A percentile compares a stretch with the other conserved stretches of the same genome.
Evolutionary conservation across 2,329 filamentous ascomycete species (phyloP).

Genomic region (Simplicillium sp.): DNA sequence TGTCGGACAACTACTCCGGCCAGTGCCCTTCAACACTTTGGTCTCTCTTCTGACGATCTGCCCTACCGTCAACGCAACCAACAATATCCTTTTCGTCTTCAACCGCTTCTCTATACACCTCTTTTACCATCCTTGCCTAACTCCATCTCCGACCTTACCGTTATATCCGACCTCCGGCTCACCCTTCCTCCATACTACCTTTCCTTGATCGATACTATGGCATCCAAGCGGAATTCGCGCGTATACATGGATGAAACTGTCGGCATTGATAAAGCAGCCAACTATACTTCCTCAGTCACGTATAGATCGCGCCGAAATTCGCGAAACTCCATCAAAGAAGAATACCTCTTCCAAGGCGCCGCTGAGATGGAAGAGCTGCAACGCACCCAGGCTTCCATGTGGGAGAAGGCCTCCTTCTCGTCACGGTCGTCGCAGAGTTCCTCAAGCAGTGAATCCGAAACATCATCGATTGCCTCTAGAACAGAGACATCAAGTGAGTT

Average conservation of each 20-base stretch:
- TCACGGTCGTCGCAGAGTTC: background rate
- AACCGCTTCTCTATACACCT: too few species aligned
- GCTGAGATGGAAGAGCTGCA: slow-evolving; percentile 15
- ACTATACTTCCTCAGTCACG: slow-evolving; percentile 10
- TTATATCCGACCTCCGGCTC: background rate
- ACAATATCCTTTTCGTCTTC: too few species aligned
- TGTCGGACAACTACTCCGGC: background rate
- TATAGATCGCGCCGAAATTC: slow-evolving; percentile 19
- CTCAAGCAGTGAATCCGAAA: too few species aligned
- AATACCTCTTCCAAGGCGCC: slow-evolving; percentile 9
- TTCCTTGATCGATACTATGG: slow-evolving; percentile 5
- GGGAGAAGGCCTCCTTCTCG: background rate
- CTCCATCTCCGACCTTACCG: background rate
- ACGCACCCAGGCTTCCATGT: background rate
- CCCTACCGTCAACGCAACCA: too few species aligned
- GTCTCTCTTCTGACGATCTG: slow-evolving; percentile 1
- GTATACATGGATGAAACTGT: slow-evolving; percentile 11
- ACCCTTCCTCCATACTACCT: background rate
- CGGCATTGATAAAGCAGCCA: slow-evolving; percentile 6
- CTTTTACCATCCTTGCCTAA: background rate
- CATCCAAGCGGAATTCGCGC: slow-evolving; percentile 15
- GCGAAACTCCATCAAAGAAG: slow-evolving; percentile 18
- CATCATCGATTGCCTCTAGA: too few species aligned
- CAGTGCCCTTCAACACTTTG: background rate
- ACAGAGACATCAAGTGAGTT: too few species aligned